phyloP scores from a whole-genome alignment of 2,329 filamentous ascomycete species.

The Didymella lethalis region DNA sequence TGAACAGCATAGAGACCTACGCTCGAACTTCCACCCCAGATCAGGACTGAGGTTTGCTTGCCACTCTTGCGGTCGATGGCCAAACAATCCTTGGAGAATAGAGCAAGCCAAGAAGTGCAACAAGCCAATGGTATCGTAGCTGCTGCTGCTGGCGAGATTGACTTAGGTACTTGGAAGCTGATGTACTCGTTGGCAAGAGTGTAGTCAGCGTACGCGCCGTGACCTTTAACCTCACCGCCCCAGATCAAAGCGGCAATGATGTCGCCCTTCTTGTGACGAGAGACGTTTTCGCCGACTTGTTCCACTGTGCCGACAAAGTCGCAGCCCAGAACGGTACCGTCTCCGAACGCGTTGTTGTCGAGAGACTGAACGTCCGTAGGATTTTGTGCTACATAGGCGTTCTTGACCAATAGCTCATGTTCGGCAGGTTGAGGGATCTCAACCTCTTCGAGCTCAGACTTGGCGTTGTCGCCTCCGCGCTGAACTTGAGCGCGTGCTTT shows the following conservation, averaged over 20 bases:
- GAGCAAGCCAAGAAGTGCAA: conserved; percentile 51
- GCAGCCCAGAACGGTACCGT: conserved; percentile 43
- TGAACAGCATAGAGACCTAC: conserved; percentile 30
- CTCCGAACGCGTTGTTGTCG: conserved; percentile 47
- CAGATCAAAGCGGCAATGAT: conserved; percentile 46
- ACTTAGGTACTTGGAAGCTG: conserved; percentile 51
- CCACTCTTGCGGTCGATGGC: conserved; percentile 37
- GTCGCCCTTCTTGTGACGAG: conserved; percentile 33
- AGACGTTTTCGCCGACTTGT: conserved; percentile 43
- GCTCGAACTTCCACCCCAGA: conserved; percentile 57
- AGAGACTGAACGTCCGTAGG: conserved; percentile 35
- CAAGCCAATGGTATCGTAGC: conserved; percentile 53
- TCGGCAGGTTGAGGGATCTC: conserved; percentile 10
- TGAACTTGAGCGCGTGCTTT: conserved; percentile 22
- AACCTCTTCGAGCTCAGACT: conserved; percentile 18
- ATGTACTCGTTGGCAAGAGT: conserved; percentile 53
- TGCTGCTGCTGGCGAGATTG: conserved; percentile 43
- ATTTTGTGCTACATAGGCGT: conserved; percentile 30
- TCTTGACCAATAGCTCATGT: conserved; percentile 26
- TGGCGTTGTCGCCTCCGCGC: conserved; percentile 15
- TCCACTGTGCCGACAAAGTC: conserved; percentile 53
- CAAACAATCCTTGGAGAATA: conserved; percentile 52
- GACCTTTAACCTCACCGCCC: conserved; percentile 31
- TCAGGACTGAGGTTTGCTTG: conserved; percentile 40
- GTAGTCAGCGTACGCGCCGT: conserved; percentile 48